Evolutionary conservation across 2,329 filamentous ascomycete species (phyloP), one percentile per base, ranked within the genome.

Genomic region (Pseudocercospora eumusae): DNA sequence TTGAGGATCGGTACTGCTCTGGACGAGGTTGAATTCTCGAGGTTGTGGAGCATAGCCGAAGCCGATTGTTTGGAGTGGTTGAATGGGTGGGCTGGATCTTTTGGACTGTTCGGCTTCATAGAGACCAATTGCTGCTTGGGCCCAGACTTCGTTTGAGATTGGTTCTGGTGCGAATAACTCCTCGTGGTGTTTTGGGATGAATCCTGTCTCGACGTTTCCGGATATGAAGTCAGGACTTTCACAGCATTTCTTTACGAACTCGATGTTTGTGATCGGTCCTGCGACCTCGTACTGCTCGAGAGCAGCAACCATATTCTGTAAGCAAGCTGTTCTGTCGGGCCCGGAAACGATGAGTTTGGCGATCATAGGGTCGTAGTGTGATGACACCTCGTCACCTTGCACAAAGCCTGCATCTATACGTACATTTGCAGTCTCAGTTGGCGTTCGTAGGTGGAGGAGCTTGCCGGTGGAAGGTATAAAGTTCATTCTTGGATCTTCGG

Each of bases 351-450:
- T 99, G 57, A 99, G 84, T 79, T 99, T 99, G 49, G 95, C 91
- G 68, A 99, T 96, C 95, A 99, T 99, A 27, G 95, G 95, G 70
- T 99, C 95, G 76, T 99, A 99, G 59, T 95, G 91, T 62, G 93
- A 91, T 0, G 93, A 96, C 2, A 99, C 91, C 65, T 92, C 91
- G 74, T 96, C 93, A 25, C 95, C 95, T 68, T 92, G 84, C 27
- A 93, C 86, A 75, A 98, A 98, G 1, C 95, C 95, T 50, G 93
- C 92, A 72, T 99, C 95, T 67, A 99, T 92, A 44, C 95, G 88
- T 31, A 98, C 85, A 66, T 92, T 89, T 0, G 88, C 83, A 40
- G 86, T 84, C 5, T 84, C 79, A 54, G 80, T 75, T 0, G 93
- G 93, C 1, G 90, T 92, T 33, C 86, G 84, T 10, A 98, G 85